These are phyloP conservation scores for Lathyrus tuberosus DNA, from an alignment of 306 rosid genomes.

Conservation along the genomic window DNA sequence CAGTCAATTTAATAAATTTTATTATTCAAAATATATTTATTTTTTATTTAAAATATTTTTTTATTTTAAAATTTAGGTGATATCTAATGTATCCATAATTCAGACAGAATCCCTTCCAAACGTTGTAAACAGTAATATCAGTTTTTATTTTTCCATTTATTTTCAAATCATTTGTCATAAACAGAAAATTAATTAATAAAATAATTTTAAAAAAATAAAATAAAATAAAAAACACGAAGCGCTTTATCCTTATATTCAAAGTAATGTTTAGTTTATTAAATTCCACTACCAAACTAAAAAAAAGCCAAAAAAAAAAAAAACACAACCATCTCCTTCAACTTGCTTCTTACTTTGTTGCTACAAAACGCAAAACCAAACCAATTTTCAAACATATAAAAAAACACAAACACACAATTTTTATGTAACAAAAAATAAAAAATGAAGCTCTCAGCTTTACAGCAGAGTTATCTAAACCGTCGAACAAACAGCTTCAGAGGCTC, in stretches of 20 bases:
- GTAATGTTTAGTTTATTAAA: slow-evolving; percentile 52
- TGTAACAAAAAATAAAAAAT: slow-evolving; percentile 35
- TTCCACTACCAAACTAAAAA: slow-evolving; percentile 35
- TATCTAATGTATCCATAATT: too few species aligned
- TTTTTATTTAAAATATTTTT: too few species aligned
- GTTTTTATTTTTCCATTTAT: slow-evolving; percentile 1
- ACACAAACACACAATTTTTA: background rate
- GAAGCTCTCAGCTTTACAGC: slow-evolving; percentile 94
- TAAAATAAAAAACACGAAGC: background rate
- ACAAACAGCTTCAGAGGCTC: slow-evolving; percentile 79
- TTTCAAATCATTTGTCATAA: slow-evolving; percentile 17
- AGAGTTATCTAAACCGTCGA: slow-evolving; percentile 79
- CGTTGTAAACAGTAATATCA: background rate
- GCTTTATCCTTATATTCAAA: slow-evolving; percentile 57
- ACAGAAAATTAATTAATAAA: slow-evolving; percentile 35
- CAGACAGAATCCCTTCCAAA: background rate
- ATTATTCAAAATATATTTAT: too few species aligned
- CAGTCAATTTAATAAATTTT: too few species aligned
- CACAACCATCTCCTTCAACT: slow-evolving; percentile 39
- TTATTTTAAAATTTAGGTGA: too few species aligned
- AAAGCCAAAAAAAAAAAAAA: background rate
- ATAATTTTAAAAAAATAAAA: background rate
- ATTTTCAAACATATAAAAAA: slow-evolving; percentile 20
- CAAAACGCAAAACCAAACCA: slow-evolving; percentile 28
- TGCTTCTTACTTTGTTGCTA: background rate